Evolutionary conservation across 805 yeast genomes (phyloP), one percentile per base, ranked within the genome.

Genomic region (Tetrapisispora pingtungensis): DNA sequence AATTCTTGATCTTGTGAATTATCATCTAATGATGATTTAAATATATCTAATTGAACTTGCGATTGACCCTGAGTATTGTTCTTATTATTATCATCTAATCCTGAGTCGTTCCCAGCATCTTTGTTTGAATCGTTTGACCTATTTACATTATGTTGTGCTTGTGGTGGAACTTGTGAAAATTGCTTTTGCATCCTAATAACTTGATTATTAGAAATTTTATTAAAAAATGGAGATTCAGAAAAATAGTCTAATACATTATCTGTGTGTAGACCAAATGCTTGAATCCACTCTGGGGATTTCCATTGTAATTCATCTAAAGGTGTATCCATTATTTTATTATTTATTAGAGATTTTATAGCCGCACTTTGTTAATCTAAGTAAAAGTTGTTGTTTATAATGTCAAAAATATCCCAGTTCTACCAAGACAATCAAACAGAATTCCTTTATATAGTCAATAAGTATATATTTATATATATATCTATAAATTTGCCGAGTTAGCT

Each of bases 251-350:
- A 72, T 1, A 93, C 96, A 58, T 89, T 93, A 43, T 81, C 95
- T 0, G 95, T 84, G 37, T 88, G 73, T 20, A 93, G 74, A 0
- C 96, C 97, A 60, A 80, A 80, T 43, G 81, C 76, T 59, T 88
- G 95, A 50, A 93, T 87, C 94, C 96, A 93, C 63, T 93, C 98
- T 1, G 98, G 97, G 3, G 93, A 82, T 52, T 89, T 78, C 98
- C 98, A 93, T 62, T 89, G 97, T 35, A 93, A 73, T 56, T 90
- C 97, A 58, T 89, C 97, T 24, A 89, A 69, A 7, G 60, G 61
- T 4, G 62, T 32, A 12, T 32, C 33, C 36, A 40, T 40, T 28
- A 14, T 28, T 14, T 26, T n/a, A n/a, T n/a, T n/a, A n/a, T n/a
- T n/a, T n/a, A n/a, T n/a, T n/a, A n/a, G n/a, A n/a, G n/a, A n/a